phyloP scores from a whole-genome alignment of 208 protist species.

The Wallacemonas sp. region DNA sequence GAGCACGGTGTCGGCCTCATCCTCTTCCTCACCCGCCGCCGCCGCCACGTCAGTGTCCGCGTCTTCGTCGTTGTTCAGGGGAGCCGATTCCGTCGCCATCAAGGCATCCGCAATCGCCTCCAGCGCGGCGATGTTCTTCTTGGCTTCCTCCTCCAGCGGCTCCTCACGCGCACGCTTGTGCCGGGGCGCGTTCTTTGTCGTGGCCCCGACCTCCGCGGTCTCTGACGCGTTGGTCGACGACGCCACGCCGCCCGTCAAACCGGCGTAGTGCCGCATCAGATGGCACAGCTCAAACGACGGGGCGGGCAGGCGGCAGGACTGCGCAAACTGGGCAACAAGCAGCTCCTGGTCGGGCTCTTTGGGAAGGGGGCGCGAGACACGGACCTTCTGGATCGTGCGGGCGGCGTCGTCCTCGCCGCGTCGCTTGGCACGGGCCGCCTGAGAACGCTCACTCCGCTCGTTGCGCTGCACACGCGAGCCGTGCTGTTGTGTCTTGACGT shows the following conservation, averaged over 20 bases:
- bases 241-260: constrained; percentile 2
- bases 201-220: constrained; percentile 4
- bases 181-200: constrained; percentile 12
- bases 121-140: constrained; percentile 28
- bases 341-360: constrained; percentile 46
- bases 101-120: constrained; percentile 51
- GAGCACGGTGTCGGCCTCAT: constrained; percentile 60
- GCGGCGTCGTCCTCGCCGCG: constrained; percentile 51
- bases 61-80: constrained; percentile 36
- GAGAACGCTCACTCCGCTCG: constrained; percentile 55
- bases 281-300: constrained; percentile 67
- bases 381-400: constrained; percentile 57
- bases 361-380: constrained; percentile 36
- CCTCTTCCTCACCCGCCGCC: constrained; percentile 25
- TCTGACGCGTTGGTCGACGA: neutral
- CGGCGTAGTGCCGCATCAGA: constrained; percentile 59
- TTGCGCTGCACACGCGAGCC: constrained; percentile 54
- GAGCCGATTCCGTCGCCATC: constrained; percentile 43
- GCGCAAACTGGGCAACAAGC: constrained; percentile 70
- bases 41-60: constrained; percentile 23
- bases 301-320: constrained; percentile 72
- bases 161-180: constrained; percentile 48
- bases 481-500: constrained; percentile 57
- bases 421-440: constrained; percentile 57
- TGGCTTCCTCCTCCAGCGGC: constrained; percentile 7